Conservation (phyloP, 495 filamentous ascomycete genomes). For the Xylaria longipes region DNA sequence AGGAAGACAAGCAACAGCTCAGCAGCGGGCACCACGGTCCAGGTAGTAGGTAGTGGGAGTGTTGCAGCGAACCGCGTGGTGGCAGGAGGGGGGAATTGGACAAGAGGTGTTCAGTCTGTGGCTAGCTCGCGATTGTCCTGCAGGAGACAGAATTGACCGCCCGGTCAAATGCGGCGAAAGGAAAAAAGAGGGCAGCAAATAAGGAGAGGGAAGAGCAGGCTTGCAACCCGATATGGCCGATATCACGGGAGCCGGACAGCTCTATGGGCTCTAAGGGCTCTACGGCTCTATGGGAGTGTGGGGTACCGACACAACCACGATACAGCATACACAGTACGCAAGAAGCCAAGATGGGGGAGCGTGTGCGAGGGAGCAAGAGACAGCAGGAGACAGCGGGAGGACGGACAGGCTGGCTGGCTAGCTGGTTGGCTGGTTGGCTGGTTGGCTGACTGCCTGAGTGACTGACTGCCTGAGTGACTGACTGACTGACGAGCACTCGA, state of each 20-base stretch:
- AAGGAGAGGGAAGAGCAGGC: conserved; percentile 35
- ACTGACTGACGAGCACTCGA: conserved; percentile 5
- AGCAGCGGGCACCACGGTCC: conserved; percentile 25
- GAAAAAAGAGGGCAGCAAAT: conserved; percentile 46
- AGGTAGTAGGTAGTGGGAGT: conserved; percentile 36
- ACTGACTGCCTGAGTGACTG: neutral
- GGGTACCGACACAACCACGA: conserved; percentile 31
- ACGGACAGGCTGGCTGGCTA: neutral
- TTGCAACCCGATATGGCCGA: conserved; percentile 41
- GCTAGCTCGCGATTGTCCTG: conserved; percentile 40
- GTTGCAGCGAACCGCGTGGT: conserved; percentile 45
- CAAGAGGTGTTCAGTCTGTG: conserved; percentile 39
- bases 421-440: neutral
- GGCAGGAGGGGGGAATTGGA: conserved; percentile 43
- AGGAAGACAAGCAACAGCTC: conserved; percentile 46
- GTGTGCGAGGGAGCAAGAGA: neutral
- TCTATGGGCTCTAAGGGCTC: conserved; percentile 13
- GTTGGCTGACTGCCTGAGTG: neutral
- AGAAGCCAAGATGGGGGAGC: conserved; percentile 13
- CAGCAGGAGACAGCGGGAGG: conserved; percentile 8
- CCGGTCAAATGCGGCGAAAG: conserved; percentile 40
- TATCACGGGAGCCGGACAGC: conserved; percentile 35
- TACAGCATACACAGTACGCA: conserved; percentile 21
- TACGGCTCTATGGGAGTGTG: conserved; percentile 32
- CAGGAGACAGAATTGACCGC: conserved; percentile 42